Conservation (phyloP, 2,329 filamentous ascomycete genomes). For the Rutstroemia sp. region DNA sequence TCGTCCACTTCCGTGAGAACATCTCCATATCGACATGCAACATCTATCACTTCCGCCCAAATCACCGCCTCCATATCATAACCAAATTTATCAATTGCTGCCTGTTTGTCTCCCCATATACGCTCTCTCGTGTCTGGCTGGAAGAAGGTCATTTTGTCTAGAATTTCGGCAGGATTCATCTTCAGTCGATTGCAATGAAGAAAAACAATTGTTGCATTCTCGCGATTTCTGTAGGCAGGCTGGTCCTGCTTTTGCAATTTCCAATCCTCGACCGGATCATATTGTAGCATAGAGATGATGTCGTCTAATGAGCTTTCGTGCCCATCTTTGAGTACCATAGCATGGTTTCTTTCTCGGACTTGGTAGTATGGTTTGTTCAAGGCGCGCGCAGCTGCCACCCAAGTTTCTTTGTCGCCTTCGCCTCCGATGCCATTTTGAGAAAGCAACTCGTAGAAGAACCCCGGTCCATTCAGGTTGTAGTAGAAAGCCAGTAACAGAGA, state of each 20-base stretch:
- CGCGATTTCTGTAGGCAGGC: not conserved
- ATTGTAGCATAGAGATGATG: slow-evolving; percentile 4
- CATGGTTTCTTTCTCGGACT: slow-evolving; percentile 8
- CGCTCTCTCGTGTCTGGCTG: not conserved
- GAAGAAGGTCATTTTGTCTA: not conserved
- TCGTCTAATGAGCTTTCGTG: not conserved
- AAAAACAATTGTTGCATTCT: not conserved
- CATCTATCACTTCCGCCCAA: slow-evolving; percentile 8
- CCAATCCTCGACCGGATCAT: slow-evolving; percentile 2
- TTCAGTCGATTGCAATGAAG: slow-evolving; percentile 7
- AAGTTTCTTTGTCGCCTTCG: slow-evolving; percentile 10
- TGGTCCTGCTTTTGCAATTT: not conserved
- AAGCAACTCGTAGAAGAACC: slow-evolving; percentile 3
- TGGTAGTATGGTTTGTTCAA: not conserved
- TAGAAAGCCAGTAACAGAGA: slow-evolving; percentile 8
- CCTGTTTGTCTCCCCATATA: not conserved
- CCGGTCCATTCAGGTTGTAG: slow-evolving; percentile 8
- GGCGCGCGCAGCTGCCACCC: not conserved
- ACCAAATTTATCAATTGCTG: slow-evolving; percentile 1
- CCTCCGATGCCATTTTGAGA: slow-evolving; percentile 5
- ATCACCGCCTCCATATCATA: slow-evolving; percentile 4
- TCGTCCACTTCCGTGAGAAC: not conserved
- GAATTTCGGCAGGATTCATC: not conserved
- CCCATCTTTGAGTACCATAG: not conserved
- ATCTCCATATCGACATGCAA: slow-evolving; percentile 5